Evolutionary conservation across 129 eudicot genomes (phyloP).

Genomic region (Saposhnikovia divaricata): DNA sequence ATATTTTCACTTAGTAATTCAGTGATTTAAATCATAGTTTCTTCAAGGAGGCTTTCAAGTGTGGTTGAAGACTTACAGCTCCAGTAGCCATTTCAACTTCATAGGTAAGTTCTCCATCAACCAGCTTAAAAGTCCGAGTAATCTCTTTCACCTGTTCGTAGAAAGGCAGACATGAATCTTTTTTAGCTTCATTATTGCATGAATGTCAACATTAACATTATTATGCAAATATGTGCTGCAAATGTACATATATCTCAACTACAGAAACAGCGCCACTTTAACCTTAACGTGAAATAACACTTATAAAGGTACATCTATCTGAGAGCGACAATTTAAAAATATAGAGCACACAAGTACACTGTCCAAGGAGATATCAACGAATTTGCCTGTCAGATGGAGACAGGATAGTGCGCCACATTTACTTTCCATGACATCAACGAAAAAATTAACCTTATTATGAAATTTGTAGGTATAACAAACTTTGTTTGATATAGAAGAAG

Average conservation of each 20-base stretch:
- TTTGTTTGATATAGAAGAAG: background rate
- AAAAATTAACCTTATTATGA: background rate
- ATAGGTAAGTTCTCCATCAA: slow-evolving; percentile 41
- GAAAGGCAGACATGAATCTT: background rate
- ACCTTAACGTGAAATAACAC: background rate
- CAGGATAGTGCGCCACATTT: background rate
- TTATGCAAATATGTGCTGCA: background rate
- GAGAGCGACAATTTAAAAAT: background rate
- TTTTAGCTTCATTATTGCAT: background rate
- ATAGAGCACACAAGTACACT: background rate
- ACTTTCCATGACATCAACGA: background rate
- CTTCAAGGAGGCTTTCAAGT: slow-evolving; percentile 54
- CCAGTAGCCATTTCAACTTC: slow-evolving; percentile 61
- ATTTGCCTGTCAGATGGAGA: background rate
- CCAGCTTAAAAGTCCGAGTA: slow-evolving; percentile 41
- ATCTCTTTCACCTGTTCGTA: slow-evolving; percentile 57
- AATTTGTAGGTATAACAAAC: background rate
- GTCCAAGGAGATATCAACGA: background rate
- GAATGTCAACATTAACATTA: background rate
- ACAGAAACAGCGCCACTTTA: background rate
- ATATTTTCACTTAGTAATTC: background rate
- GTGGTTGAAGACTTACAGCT: slow-evolving; percentile 39
- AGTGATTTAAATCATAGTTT: slow-evolving; percentile 29
- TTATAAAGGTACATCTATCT: background rate
- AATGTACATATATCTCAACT: background rate